Conservation (phyloP, 306 rosid genomes). For the Morella rubra region DNA sequence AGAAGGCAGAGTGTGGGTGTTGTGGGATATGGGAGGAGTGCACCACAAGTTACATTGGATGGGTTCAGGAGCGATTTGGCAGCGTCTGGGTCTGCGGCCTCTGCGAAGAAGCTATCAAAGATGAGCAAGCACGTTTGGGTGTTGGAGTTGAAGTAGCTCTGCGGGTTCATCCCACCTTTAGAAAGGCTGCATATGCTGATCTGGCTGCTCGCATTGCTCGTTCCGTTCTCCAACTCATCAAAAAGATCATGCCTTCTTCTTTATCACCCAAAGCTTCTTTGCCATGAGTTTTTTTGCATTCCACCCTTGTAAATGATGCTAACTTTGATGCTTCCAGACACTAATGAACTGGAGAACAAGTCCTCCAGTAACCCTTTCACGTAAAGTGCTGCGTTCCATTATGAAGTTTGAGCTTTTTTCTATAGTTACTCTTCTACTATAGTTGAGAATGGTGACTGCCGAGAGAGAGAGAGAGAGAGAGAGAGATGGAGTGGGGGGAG, state of each 20-base stretch:
- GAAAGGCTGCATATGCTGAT: background rate
- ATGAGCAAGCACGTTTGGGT: constrained; percentile 4
- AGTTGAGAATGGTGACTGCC: too few relatives aligned
- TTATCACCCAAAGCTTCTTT: background rate
- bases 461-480: too few relatives aligned
- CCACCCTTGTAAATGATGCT: too few relatives aligned
- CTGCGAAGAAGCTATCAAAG: constrained; percentile 17
- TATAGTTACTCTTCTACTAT: too few relatives aligned
- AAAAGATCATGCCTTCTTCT: background rate
- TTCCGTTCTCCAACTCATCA: constrained; percentile 7
- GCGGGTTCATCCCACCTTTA: background rate
- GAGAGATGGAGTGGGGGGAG: too few relatives aligned
- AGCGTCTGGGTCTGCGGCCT: constrained; percentile 10
- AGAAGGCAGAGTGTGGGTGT: constrained; percentile 1
- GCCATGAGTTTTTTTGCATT: background rate
- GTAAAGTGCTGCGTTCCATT: too few relatives aligned
- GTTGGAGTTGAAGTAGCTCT: background rate
- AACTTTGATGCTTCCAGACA: too few relatives aligned
- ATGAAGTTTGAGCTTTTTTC: too few relatives aligned
- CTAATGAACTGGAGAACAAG: too few relatives aligned
- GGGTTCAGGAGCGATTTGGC: background rate
- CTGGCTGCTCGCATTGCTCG: background rate
- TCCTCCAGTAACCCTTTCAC: too few relatives aligned
- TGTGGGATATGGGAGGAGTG: constrained; percentile 18
- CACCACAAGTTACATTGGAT: background rate